Evolutionary conservation across 805 yeast genomes (phyloP).

Genomic region (Naumovozyma dairenensis): DNA sequence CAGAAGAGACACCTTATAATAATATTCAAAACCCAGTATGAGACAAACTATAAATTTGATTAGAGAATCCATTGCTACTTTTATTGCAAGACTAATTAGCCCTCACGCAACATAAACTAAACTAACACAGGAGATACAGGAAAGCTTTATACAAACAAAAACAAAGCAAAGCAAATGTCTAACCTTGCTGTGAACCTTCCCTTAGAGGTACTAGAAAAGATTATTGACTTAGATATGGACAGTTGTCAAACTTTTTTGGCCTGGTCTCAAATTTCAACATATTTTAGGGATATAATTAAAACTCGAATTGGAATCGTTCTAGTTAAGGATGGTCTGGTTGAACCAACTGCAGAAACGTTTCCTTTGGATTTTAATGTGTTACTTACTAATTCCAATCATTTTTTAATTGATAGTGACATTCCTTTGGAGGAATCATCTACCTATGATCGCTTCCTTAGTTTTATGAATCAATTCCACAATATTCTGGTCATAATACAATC

Average conservation of each 20-base stretch:
- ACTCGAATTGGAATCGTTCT: constrained; percentile 18
- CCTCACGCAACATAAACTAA: no score
- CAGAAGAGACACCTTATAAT: no score
- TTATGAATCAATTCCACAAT: constrained; percentile 8
- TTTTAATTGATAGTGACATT: constrained; percentile 8
- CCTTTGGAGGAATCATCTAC: neutral
- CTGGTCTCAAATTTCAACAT: constrained; percentile 16
- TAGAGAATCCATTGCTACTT: no score
- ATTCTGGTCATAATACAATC: constrained; percentile 18
- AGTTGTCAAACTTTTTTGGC: constrained; percentile 18
- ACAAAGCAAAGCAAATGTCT: no score
- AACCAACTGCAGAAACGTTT: neutral
- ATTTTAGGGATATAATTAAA: constrained; percentile 8
- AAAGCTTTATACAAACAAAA: no score
- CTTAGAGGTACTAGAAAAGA: constrained; percentile 17
- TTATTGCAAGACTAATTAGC: no score
- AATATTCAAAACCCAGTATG: no score
- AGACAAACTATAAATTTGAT: no score
- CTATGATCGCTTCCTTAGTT: constrained; percentile 2
- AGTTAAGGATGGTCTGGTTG: constrained; percentile 10
- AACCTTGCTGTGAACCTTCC: no score
- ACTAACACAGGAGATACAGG: no score
- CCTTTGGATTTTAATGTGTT: constrained; percentile 11
- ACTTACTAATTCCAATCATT: constrained; percentile 9
- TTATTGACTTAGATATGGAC: constrained; percentile 14